Evolutionary conservation across 192 early-diverging fungal genomes (phyloP), one percentile per base, ranked within the genome.

Genomic region (Backusella parvicylindrica): DNA sequence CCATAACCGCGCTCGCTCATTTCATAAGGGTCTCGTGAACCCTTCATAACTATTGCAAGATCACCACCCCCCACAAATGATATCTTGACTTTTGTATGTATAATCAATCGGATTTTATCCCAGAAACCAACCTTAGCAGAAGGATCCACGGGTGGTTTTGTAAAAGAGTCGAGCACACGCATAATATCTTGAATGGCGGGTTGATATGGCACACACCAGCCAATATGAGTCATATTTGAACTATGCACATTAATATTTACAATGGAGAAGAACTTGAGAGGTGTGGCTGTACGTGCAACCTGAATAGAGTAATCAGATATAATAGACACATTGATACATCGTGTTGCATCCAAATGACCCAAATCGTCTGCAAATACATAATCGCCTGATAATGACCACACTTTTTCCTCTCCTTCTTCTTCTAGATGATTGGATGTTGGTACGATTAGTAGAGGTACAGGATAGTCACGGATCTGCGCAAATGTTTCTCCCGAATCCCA

Each of bases 351-450:
- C 6, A 60, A 16, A 18, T 74, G 56, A 0, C 77, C 77, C 16
- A 82, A 37, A 49, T 83, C 82, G 60, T 85, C 84, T 6, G 72
- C 84, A 79, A 85, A 77, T 0, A 83, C 79, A 70, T 82, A 81
- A 73, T 85, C 70, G 21, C 84, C 84, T 11, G 77, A 70, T 1
- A 85, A 32, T 26, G 69, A 37, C 74, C 77, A 85, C 4, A 77
- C 76, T 2, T 60, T 71, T 7, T n/a, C n/a, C 7, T 73, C 38
- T 9, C 32, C 35, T 36, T 47, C 47, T 6, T 73, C 18, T 38
- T 7, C 9, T 23, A 3, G 16, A 30, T 28, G 30, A 9, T 37
- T 49, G 13, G 18, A 67, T n/a, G 75, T 64, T 3, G 84, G 82
- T 18, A 85, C 80, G 35, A 84, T 74, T 0, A 79, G n/a, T 28